phyloP scores from a whole-genome alignment of 768 basidiomycete species.

The Xerocomus potaroensis region DNA sequence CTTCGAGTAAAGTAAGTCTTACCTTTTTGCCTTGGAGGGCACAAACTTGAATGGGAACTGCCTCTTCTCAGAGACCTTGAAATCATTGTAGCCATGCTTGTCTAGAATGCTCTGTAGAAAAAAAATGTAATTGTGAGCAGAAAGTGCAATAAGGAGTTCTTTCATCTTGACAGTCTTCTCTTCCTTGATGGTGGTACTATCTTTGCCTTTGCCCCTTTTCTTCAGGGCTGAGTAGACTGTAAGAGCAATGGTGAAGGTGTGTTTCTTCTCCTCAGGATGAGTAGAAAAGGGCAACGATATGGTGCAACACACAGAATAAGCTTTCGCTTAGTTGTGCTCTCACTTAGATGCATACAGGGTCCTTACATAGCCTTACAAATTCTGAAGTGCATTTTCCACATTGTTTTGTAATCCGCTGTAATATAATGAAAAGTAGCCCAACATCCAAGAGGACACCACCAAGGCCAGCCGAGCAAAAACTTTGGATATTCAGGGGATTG shows the following conservation, averaged over 20 bases:
- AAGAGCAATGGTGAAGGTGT: background rate
- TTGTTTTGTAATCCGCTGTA: too few species aligned
- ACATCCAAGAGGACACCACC: too few species aligned
- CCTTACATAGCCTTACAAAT: too few species aligned
- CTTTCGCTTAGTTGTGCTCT: too few species aligned
- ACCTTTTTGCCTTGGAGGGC: constrained; percentile 5
- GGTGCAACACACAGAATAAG: too few species aligned
- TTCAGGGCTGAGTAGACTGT: background rate
- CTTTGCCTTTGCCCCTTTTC: background rate
- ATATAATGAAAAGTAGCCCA: too few species aligned
- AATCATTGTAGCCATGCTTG: constrained; percentile 9
- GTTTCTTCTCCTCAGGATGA: too few species aligned
- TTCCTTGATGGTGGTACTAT: background rate
- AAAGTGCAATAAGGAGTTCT: background rate
- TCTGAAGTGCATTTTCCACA: too few species aligned
- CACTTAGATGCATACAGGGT: too few species aligned
- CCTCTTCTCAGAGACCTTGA: constrained; percentile 20
- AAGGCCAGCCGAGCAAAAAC: too few species aligned
- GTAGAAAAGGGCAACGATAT: too few species aligned
- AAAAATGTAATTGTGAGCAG: background rate
- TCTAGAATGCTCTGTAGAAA: constrained; percentile 8
- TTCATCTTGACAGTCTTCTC: constrained; percentile 7
- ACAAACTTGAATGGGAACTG: constrained; percentile 11
- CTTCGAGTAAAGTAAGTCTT: background rate
- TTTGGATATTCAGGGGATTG: constrained; percentile 41